Base-by-base conservation (phyloP, 352 stramenopile species). In the Aphanomyces cochlioides region DNA sequence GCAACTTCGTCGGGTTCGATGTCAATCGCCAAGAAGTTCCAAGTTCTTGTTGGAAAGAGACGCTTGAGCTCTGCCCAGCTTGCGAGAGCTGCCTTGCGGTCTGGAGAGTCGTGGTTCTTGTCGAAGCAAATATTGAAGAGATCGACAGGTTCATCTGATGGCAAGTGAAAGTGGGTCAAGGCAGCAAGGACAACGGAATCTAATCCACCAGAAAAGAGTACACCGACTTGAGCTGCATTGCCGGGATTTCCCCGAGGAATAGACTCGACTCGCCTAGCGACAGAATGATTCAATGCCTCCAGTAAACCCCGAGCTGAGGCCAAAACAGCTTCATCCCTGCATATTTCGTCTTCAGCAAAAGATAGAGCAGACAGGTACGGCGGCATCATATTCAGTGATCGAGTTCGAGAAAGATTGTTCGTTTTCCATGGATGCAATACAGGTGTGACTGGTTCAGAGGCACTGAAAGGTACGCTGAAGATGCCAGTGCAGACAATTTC, bases 71-170 rank as follows among this genome's bases (percentile, higher is more conserved):
- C 90, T n/a, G 64, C 38, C 50, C 88, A 87, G 17, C 87, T 90
- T 10, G 87, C 53, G 41, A 95, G 71, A 19, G 93, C 96, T 4
- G 96, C 91, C 19, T 88, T 73, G n/a, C 96, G 87, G 75, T 99
- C 96, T 17, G 93, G 93, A 4, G 90, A 97, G 28, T 73, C 61
- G 70, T 63, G 40, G n/a, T 12, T 56, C 58, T 72, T n/a, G 77
- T 96, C 91, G 76, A 99, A 99, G 61, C 92, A 98, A 1, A 99
- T 91, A 73, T 97, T 98, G 41, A 98, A 82, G 56, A 99, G 76
- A 72, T 98, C 92, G 47, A 98, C 90, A 5, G 90, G 75, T 56
- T 95, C 80, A 36, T 73, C 54, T 5, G 28, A 21, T 13, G 78
- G 79, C 12, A 86, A 40, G 65, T 97, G 82, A 50, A 88, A 82